Conservation (phyloP, 352 stramenopile species). For the Globisporangium paddicum region DNA sequence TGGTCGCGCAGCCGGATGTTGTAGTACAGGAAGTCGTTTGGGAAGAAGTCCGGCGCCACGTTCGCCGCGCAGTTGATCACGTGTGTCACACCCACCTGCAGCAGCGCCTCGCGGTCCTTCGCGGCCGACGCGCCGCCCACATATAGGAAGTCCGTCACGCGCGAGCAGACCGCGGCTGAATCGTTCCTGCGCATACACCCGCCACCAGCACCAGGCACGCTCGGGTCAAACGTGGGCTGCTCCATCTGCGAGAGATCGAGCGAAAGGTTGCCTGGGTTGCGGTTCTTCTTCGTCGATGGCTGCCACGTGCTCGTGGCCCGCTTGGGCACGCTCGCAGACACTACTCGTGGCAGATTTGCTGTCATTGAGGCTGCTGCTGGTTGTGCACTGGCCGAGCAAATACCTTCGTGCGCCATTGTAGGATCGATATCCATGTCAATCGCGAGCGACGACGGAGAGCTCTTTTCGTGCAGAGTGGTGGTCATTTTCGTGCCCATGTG, state of each 20-base stretch:
- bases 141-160: constrained; percentile 85
- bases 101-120: constrained; percentile 69
- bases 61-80: constrained; percentile 87
- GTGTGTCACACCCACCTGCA: constrained; percentile 78
- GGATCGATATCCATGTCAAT: constrained; percentile 18
- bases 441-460: constrained; percentile 2
- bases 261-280: constrained; percentile 79
- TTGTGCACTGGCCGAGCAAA: not conserved
- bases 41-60: constrained; percentile 70
- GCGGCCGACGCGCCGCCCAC: constrained; percentile 78
- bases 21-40: constrained; percentile 80
- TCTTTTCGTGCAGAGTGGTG: not conserved
- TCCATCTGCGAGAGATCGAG: constrained; percentile 80
- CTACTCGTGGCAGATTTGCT: not conserved
- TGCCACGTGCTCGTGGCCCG: constrained; percentile 36
- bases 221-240: constrained; percentile 25
- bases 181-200: constrained; percentile 37
- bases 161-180: constrained; percentile 67
- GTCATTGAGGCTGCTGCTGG: not conserved
- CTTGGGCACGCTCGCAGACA: constrained; percentile 25
- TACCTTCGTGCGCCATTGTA: not conserved
- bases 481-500: not conserved
- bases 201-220: constrained; percentile 8
- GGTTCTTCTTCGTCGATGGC: constrained; percentile 38
- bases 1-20: constrained; percentile 88